A percentile compares a stretch with the other conserved stretches of the same genome.
Evolutionary conservation across 2,329 filamentous ascomycete species (phyloP).

Genomic region (Paracorniculantispora psalliotae): DNA sequence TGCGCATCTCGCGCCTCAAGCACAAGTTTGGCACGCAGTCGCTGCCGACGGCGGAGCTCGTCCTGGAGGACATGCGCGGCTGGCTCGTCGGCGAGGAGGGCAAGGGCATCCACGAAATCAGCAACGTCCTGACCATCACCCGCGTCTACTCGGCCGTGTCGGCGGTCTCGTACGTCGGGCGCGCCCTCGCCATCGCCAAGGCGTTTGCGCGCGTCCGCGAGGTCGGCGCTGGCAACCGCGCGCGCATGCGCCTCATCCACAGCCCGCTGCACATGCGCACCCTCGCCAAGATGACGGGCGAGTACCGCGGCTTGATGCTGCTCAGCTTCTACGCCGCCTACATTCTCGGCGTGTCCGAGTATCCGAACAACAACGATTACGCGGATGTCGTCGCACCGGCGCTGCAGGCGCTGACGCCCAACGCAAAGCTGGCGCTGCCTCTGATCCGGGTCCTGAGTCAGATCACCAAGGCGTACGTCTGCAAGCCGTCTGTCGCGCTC

Average conservation of each 20-base stretch:
- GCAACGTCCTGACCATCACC: conserved; percentile 63
- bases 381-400: conserved; percentile 16
- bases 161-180: conserved; percentile 47
- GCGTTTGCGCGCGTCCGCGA: conserved; percentile 54
- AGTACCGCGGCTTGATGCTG: conserved; percentile 53
- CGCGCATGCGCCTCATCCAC: conserved; percentile 43
- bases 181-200: conserved; percentile 52
- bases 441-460: conserved; percentile 56
- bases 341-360: conserved; percentile 51
- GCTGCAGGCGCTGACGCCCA: conserved; percentile 29
- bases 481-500: conserved; percentile 43
- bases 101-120: conserved; percentile 62
- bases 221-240: conserved; percentile 39
- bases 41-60: conserved; percentile 68
- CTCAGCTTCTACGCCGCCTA: conserved; percentile 50
- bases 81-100: conserved; percentile 64
- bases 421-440: conserved; percentile 28
- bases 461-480: conserved; percentile 54
- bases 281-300: conserved; percentile 49
- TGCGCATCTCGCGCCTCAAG: conserved; percentile 65
- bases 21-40: conserved; percentile 66
- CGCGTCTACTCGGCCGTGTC: conserved; percentile 52
- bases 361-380: conserved; percentile 24
- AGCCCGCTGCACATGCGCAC: conserved; percentile 54
- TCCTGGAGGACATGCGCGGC: conserved; percentile 56